A percentile compares a stretch with the other conserved stretches of the same genome.
Evolutionary conservation across 2,329 filamentous ascomycete species (phyloP).

Genomic region (Aspergillus transmontanensis): DNA sequence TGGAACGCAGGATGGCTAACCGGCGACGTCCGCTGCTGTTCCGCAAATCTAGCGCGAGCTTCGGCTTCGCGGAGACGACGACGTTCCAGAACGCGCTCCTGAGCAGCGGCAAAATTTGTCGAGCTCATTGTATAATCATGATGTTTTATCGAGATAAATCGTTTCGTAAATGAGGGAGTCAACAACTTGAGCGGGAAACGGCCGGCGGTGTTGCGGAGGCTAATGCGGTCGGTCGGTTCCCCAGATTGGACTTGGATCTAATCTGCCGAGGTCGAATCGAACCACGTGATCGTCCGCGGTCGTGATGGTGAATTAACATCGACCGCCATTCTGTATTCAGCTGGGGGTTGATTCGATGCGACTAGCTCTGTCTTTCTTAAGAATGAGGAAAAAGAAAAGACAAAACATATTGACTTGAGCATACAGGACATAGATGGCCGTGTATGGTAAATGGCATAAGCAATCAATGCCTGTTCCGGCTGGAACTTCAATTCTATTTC

Average conservation of each 20-base stretch:
- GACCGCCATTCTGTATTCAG: neutral
- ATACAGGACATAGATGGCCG: neutral
- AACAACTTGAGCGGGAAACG: slow-evolving; percentile 7
- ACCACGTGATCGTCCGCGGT: slow-evolving; percentile 15
- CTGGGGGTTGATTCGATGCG: neutral
- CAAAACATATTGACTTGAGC: neutral
- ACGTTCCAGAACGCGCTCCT: slow-evolving; percentile 80
- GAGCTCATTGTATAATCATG: slow-evolving; percentile 54
- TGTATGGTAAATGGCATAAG: neutral
- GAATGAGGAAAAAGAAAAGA: neutral
- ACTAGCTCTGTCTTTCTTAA: neutral
- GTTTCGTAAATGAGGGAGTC: neutral
- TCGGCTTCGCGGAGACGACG: slow-evolving; percentile 74
- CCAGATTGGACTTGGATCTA: slow-evolving; percentile 15
- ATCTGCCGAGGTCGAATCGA: slow-evolving; percentile 19
- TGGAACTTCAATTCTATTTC: neutral
- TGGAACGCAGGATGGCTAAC: slow-evolving; percentile 57
- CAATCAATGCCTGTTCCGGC: neutral
- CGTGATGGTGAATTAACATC: neutral
- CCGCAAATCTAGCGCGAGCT: slow-evolving; percentile 57
- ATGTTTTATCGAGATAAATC: slow-evolving; percentile 17
- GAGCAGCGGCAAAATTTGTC: slow-evolving; percentile 81
- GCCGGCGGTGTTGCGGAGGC: slow-evolving; percentile 8
- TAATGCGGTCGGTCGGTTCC: slow-evolving; percentile 21
- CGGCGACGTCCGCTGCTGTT: slow-evolving; percentile 50